A percentile compares a stretch with the other conserved stretches of the same genome.
Conservation (phyloP, 352 stramenopile genomes). For the Pythium sp. region DNA sequence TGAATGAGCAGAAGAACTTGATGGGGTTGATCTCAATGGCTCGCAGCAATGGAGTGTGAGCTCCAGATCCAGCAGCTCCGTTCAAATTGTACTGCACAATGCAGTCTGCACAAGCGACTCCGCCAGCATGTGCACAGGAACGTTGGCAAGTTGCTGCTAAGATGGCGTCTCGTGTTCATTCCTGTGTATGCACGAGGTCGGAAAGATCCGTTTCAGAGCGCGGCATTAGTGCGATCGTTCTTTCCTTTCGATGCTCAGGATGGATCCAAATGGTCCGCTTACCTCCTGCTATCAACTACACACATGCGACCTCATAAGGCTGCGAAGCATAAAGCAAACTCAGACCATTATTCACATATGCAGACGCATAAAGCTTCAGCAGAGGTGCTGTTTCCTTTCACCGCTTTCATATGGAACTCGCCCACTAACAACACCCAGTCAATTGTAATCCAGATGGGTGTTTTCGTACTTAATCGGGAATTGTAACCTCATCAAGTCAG, state of each 20-base stretch:
- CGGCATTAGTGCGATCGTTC: background rate
- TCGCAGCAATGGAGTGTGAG: background rate
- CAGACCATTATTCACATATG: background rate
- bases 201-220: background rate
- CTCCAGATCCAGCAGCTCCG: background rate
- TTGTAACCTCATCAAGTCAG: conserved; percentile 2
- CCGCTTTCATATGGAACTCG: background rate
- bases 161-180: background rate
- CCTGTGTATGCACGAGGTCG: background rate
- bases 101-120: background rate
- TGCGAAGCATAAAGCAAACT: background rate
- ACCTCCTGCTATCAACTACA: background rate
- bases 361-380: background rate
- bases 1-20: background rate
- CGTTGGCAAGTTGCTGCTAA: background rate
- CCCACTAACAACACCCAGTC: background rate
- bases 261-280: background rate
- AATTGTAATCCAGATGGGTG: background rate
- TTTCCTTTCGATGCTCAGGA: background rate
- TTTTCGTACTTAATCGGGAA: conserved; percentile 14
- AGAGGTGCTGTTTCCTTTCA: background rate
- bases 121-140: background rate
- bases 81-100: background rate
- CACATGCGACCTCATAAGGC: background rate
- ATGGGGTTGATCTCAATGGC: background rate